Conservation (phyloP, 2,329 filamentous ascomycete genomes). For the Penicillium palitans region DNA sequence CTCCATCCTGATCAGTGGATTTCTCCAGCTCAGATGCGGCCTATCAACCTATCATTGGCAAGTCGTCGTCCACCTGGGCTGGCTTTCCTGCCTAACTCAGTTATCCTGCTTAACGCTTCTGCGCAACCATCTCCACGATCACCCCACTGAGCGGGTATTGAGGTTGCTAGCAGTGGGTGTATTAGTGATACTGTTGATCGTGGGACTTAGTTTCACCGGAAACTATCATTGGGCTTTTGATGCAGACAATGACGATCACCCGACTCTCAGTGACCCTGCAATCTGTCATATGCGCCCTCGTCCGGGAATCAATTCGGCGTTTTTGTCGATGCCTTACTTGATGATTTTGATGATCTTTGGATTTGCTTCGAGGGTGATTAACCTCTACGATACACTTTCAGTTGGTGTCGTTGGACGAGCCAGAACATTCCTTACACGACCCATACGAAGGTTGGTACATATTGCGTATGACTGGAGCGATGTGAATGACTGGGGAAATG, state of each 20-base stretch:
- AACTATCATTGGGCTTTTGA: conserved; percentile 3
- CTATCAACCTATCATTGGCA: conserved; percentile 11
- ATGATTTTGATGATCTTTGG: neutral
- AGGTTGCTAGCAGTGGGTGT: conserved; percentile 4
- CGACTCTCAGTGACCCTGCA: neutral
- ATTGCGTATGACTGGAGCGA: neutral
- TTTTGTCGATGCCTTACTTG: neutral
- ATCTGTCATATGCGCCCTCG: neutral
- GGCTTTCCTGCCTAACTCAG: conserved; percentile 14
- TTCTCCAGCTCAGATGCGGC: conserved; percentile 6
- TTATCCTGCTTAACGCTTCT: conserved; percentile 12
- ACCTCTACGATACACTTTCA: neutral
- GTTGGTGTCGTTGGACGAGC: neutral
- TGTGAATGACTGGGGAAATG: neutral
- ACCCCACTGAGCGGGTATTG: neutral
- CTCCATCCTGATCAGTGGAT: conserved; percentile 10
- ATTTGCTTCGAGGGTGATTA: neutral
- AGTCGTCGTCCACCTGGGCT: conserved; percentile 7
- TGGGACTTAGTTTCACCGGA: conserved; percentile 5
- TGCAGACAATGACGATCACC: neutral
- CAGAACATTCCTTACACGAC: neutral
- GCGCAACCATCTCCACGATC: conserved; percentile 1
- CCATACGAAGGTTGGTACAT: neutral
- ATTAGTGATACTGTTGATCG: neutral
- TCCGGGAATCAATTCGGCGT: neutral